phyloP scores from a whole-genome alignment of 305 asterid genomes.

The Fraxinus nigra region DNA sequence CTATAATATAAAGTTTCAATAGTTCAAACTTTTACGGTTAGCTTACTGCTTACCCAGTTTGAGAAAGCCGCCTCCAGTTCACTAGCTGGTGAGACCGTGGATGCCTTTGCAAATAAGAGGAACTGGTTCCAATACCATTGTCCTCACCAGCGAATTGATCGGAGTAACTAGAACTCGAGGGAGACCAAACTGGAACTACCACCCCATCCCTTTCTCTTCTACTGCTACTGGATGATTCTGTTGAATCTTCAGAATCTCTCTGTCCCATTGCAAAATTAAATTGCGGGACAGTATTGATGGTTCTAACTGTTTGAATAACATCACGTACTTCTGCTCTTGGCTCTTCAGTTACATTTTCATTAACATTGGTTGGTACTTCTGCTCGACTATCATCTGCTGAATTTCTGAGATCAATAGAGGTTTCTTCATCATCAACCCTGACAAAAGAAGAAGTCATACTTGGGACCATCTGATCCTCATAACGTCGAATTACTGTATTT shows the following conservation, averaged over 20 bases:
- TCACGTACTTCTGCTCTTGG: constrained; percentile 35
- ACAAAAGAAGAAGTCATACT: constrained; percentile 71
- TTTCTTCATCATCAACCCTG: constrained; percentile 66
- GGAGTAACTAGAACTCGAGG: constrained; percentile 56
- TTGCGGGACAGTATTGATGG: constrained; percentile 25
- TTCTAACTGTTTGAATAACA: constrained; percentile 24
- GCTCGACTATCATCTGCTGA: constrained; percentile 53
- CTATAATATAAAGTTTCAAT: background rate
- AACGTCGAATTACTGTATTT: constrained; percentile 37
- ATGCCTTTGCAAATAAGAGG: constrained; percentile 67
- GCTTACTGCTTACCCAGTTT: constrained; percentile 59
- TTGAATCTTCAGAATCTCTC: constrained; percentile 78
- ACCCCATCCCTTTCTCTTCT: constrained; percentile 76
- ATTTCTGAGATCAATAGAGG: constrained; percentile 46
- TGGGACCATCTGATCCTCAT: constrained; percentile 95
- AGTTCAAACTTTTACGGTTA: constrained; percentile 7
- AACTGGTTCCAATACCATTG: constrained; percentile 38
- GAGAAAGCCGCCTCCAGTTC: constrained; percentile 74
- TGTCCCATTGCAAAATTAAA: constrained; percentile 36
- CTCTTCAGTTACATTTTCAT: constrained; percentile 42
- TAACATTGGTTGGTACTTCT: constrained; percentile 67
- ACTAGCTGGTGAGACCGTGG: constrained; percentile 64
- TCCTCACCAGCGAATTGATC: constrained; percentile 61
- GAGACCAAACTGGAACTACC: constrained; percentile 88
- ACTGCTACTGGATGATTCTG: constrained; percentile 64